These are phyloP conservation scores for Exophiala dermatitidis DNA, from an alignment of 2,329 filamentous ascomycete species.

Conservation along the genomic window DNA sequence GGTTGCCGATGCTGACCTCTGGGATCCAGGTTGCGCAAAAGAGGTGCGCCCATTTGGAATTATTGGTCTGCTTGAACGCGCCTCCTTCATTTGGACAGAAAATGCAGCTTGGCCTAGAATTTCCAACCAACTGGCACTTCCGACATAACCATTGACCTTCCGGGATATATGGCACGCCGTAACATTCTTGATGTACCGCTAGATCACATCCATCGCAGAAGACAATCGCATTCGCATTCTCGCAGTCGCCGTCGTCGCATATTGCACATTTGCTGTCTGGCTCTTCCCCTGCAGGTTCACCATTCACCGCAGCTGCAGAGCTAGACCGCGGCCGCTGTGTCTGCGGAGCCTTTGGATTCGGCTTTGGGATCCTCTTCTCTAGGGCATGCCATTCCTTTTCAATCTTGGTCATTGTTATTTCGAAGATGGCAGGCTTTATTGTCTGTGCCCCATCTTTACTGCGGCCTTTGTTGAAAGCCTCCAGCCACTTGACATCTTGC, in stretches of 20 bases:
- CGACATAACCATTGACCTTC: slow-evolving; percentile 97
- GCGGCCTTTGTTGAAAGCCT: slow-evolving; percentile 70
- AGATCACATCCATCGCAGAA: slow-evolving; percentile 98
- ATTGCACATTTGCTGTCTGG: slow-evolving; percentile 96
- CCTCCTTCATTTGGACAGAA: slow-evolving; percentile 98
- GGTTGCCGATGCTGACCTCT: slow-evolving; percentile 89
- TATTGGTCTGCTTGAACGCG: slow-evolving; percentile 96
- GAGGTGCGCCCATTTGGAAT: slow-evolving; percentile 92
- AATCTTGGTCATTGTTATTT: slow-evolving; percentile 97
- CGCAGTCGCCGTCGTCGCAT: slow-evolving; percentile 97
- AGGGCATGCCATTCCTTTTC: slow-evolving; percentile 97
- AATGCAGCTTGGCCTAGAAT: slow-evolving; percentile 88
- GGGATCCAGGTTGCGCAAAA: slow-evolving; percentile 98
- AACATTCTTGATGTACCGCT: slow-evolving; percentile 97
- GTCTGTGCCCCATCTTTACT: slow-evolving; percentile 66
- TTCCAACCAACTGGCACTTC: slow-evolving; percentile 91
- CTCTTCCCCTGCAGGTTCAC: slow-evolving; percentile 81
- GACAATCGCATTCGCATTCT: slow-evolving; percentile 98
- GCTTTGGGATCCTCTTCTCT: slow-evolving; percentile 94
- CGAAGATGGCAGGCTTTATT: slow-evolving; percentile 89
- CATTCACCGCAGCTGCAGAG: slow-evolving; percentile 90
- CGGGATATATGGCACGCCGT: slow-evolving; percentile 95
- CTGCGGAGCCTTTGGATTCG: slow-evolving; percentile 91
- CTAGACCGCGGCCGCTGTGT: slow-evolving; percentile 88
- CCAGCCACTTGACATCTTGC: slow-evolving; percentile 94